Evolutionary conservation across 495 filamentous ascomycete genomes (phyloP).

Genomic region (Physcia stellaris): DNA sequence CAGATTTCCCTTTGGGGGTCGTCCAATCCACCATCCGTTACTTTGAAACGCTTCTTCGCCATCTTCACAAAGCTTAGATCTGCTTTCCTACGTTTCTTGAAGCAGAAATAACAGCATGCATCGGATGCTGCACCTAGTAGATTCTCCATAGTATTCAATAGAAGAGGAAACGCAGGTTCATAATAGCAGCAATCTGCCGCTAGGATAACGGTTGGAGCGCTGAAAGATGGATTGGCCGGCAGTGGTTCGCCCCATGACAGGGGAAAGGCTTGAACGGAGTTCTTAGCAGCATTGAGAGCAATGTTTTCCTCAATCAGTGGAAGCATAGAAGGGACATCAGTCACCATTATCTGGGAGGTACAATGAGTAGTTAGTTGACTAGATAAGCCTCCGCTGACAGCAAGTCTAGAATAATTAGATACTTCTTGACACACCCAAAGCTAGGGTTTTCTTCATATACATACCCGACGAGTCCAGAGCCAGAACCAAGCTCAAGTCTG

Average conservation of each 20-base stretch:
- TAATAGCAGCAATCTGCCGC: conserved; percentile 97
- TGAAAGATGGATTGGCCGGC: no score
- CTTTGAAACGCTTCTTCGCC: conserved; percentile 45
- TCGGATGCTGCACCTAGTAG: conserved; percentile 45
- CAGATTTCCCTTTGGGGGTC: background rate
- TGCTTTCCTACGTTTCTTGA: conserved; percentile 72
- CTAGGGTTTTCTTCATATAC: background rate
- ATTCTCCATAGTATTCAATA: conserved; percentile 62
- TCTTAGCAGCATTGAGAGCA: conserved; percentile 45
- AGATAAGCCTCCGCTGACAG: conserved; percentile 14
- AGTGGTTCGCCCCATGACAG: conserved; percentile 7
- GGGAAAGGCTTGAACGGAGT: conserved; percentile 2
- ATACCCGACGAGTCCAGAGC: conserved; percentile 72
- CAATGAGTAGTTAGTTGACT: conserved; percentile 27
- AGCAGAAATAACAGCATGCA: conserved; percentile 93
- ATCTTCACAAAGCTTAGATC: conserved; percentile 60
- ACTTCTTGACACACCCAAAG: background rate
- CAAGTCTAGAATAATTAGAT: conserved; percentile 8
- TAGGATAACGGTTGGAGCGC: conserved; percentile 72
- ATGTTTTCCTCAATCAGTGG: conserved; percentile 76
- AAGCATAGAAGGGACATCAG: conserved; percentile 77
- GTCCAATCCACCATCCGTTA: background rate
- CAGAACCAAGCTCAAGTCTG: conserved; percentile 87
- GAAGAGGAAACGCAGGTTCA: conserved; percentile 81
- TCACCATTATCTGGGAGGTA: conserved; percentile 19